phyloP scores from a whole-genome alignment of 2,329 filamentous ascomycete species.

The Eutypella sp. region DNA sequence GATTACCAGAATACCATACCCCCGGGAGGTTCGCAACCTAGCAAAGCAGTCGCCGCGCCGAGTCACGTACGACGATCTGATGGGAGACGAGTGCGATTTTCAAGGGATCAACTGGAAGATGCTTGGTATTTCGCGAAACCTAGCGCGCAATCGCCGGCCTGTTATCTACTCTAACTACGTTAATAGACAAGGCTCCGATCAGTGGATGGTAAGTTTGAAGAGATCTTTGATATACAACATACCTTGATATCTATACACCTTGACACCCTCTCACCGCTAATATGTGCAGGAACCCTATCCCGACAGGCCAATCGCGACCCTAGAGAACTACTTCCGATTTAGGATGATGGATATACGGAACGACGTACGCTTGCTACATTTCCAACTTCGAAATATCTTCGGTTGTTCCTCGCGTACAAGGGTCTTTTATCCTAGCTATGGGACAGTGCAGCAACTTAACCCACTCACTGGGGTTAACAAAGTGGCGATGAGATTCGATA shows the following conservation, averaged over 20 bases:
- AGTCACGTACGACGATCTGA: slow-evolving; percentile 40
- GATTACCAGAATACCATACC: slow-evolving; percentile 16
- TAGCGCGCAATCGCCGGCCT: slow-evolving; percentile 43
- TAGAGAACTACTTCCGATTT: slow-evolving; percentile 53
- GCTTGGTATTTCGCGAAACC: slow-evolving; percentile 44
- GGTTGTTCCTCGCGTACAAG: slow-evolving; percentile 51
- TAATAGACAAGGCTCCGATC: slow-evolving; percentile 44
- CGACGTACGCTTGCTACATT: slow-evolving; percentile 55
- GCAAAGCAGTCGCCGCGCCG: slow-evolving; percentile 14
- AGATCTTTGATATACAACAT: not conserved
- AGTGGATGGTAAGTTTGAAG: slow-evolving; percentile 39
- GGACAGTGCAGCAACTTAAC: slow-evolving; percentile 48
- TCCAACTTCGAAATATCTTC: slow-evolving; percentile 60
- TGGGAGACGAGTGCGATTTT: slow-evolving; percentile 52
- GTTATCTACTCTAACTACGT: slow-evolving; percentile 54
- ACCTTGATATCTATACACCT: too few species aligned
- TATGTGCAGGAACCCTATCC: slow-evolving; percentile 13
- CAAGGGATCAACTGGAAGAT: slow-evolving; percentile 56
- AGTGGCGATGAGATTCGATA: slow-evolving; percentile 38
- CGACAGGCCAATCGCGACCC: slow-evolving; percentile 31
- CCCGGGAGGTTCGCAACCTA: slow-evolving; percentile 11
- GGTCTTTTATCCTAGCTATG: slow-evolving; percentile 51
- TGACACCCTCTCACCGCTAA: not conserved
- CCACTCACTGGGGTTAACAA: slow-evolving; percentile 42
- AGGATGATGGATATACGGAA: slow-evolving; percentile 50